Evolutionary conservation across 2,329 filamentous ascomycete species (phyloP).

Genomic region (Boeremia lycopersici): DNA sequence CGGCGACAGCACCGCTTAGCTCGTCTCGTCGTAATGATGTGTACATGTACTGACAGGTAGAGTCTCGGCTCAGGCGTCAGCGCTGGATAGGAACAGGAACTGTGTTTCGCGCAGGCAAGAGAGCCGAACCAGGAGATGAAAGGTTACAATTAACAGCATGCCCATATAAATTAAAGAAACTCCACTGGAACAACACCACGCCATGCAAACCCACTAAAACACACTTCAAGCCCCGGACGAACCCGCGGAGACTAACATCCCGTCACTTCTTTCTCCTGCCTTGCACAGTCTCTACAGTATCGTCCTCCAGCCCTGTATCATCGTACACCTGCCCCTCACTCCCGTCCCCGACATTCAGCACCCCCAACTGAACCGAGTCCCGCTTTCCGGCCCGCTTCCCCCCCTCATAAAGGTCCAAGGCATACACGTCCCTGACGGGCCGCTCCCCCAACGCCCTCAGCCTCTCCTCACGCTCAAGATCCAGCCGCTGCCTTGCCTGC

Average conservation of each 20-base stretch:
- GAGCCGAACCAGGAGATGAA: too few relatives aligned
- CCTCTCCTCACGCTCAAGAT: constrained; percentile 46
- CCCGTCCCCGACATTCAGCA: constrained; percentile 3
- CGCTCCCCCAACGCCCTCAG: constrained; percentile 5
- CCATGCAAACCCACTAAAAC: not conserved
- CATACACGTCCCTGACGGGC: not conserved
- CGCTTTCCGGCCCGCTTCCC: not conserved
- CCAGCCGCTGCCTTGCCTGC: constrained; percentile 47
- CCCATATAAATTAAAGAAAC: not conserved
- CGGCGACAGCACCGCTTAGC: too few relatives aligned
- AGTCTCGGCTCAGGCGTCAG: too few relatives aligned
- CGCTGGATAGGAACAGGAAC: too few relatives aligned
- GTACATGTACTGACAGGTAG: too few relatives aligned
- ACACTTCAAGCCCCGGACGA: not conserved
- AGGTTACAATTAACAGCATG: not conserved
- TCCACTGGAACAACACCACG: not conserved
- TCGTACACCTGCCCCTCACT: constrained; percentile 5
- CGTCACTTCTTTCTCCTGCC: not conserved
- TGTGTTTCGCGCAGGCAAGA: too few relatives aligned
- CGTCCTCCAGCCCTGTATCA: constrained; percentile 8
- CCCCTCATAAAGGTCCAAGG: not conserved
- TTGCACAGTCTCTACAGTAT: not conserved
- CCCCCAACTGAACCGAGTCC: not conserved
- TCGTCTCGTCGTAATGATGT: too few relatives aligned
- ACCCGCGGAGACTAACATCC: not conserved